phyloP scores from a whole-genome alignment of 192 early-diverging fungal species.

The Allomyces javanicus region DNA sequence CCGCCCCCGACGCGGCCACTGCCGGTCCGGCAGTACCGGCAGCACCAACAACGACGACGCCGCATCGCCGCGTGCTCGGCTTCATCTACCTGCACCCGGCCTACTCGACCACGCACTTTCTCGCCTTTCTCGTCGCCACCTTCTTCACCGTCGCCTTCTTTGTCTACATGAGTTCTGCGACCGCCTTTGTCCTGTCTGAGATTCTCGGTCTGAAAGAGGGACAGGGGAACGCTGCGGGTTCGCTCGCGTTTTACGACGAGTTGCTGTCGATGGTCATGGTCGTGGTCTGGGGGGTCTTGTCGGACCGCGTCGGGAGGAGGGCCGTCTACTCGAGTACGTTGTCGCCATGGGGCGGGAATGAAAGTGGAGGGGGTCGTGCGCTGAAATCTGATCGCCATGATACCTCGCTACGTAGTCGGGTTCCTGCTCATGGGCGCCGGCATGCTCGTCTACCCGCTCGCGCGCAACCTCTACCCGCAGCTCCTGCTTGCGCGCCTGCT shows the following conservation, averaged over 20 bases:
- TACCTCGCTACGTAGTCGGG: constrained; percentile 24
- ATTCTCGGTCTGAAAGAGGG: constrained; percentile 7
- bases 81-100: constrained; percentile 8
- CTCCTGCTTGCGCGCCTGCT: constrained; percentile 37
- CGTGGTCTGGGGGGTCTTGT: constrained; percentile 33
- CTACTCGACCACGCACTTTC: constrained; percentile 9
- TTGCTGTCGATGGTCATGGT: constrained; percentile 32
- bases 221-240: constrained; percentile 24
- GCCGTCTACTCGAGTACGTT: constrained; percentile 19
- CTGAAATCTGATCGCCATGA: constrained; percentile 35
- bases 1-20: too few relatives aligned
- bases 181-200: constrained; percentile 15
- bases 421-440: constrained; percentile 30
- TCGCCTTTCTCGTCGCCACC: constrained; percentile 11
- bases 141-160: constrained; percentile 12
- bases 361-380: constrained; percentile 36
- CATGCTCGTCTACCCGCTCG: constrained; percentile 25
- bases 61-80: constrained; percentile 11
- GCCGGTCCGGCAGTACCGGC: too few relatives aligned
- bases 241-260: constrained; percentile 42
- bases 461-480: constrained; percentile 30
- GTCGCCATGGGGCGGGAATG: constrained; percentile 17
- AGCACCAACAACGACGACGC: too few relatives aligned
- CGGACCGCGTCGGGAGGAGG: constrained; percentile 34
- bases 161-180: constrained; percentile 19